Evolutionary conservation across 208 protist genomes (phyloP).

Genomic region (Leishmania lainsoni): DNA sequence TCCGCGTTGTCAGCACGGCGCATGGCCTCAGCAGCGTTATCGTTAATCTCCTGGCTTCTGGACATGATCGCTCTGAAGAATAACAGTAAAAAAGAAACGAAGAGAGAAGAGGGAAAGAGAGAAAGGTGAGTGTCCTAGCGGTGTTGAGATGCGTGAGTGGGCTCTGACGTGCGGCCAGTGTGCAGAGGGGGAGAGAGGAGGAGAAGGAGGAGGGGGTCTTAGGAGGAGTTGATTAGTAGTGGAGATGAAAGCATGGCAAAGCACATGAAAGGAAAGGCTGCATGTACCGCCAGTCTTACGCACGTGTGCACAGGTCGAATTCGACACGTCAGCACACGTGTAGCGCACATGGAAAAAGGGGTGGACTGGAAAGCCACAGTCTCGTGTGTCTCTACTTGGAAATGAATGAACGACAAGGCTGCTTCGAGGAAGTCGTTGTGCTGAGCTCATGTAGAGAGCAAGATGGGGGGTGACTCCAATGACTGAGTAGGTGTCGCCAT

Average conservation of each 20-base stretch:
- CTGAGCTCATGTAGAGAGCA: background rate
- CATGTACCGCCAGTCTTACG: background rate
- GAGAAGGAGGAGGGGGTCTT: background rate
- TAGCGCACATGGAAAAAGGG: background rate
- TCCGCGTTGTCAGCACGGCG: constrained; percentile 27
- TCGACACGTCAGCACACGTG: background rate
- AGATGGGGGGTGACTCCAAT: background rate
- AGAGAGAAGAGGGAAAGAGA: background rate
- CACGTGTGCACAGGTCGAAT: background rate
- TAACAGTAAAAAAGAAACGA: background rate
- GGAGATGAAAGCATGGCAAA: background rate
- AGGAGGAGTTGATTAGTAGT: background rate
- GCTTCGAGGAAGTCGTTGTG: background rate
- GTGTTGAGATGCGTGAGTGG: background rate
- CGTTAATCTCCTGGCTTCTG: constrained; percentile 22
- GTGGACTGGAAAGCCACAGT: background rate
- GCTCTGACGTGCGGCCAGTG: background rate
- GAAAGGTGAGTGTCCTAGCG: too few relatives aligned
- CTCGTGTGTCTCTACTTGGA: background rate
- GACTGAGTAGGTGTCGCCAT: background rate
- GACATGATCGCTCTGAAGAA: constrained; percentile 11
- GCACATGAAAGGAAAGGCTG: background rate
- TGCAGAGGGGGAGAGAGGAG: background rate
- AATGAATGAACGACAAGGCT: background rate
- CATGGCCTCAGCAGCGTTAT: constrained; percentile 32